Conservation (phyloP, 257 asterid species). For the Solanum stenotomum region DNA sequence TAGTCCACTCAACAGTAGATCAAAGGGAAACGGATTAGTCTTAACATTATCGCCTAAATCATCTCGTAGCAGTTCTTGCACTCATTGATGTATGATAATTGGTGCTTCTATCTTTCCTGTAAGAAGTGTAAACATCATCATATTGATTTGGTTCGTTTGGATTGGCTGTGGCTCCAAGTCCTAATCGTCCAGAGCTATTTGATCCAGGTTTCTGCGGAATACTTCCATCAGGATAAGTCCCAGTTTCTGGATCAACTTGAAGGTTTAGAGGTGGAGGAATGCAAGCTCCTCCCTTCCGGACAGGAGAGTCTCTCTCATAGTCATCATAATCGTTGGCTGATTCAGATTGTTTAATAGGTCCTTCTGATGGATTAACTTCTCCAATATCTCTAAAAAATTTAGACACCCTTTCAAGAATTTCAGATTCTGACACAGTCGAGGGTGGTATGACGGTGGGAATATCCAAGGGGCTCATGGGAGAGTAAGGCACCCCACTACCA, state of each 20-base stretch:
- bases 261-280: constrained; percentile 85
- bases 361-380: constrained; percentile 89
- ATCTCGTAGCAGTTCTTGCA: constrained; percentile 53
- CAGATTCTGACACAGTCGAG: constrained; percentile 59
- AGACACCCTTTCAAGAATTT: constrained; percentile 80
- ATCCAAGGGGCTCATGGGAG: constrained; percentile 93
- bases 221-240: constrained; percentile 59
- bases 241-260: constrained; percentile 49
- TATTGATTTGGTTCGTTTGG: constrained; percentile 84
- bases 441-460: constrained; percentile 91
- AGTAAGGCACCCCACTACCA: constrained; percentile 98
- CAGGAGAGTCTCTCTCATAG: constrained; percentile 54
- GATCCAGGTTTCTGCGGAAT: constrained; percentile 60
- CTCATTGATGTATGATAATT: constrained; percentile 78
- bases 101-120: constrained; percentile 85
- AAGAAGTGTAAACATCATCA: constrained; percentile 88
- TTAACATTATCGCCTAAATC: neutral
- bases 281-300: constrained; percentile 86
- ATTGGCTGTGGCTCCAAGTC: constrained; percentile 75
- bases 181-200: constrained; percentile 58
- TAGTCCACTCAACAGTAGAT: neutral
- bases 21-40: neutral
- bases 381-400: constrained; percentile 89
- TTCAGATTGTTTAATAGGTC: constrained; percentile 61
- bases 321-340: constrained; percentile 51